Base-by-base conservation (phyloP, 164 flowering plant genomes). In the Pachysandra terminalis region DNA sequence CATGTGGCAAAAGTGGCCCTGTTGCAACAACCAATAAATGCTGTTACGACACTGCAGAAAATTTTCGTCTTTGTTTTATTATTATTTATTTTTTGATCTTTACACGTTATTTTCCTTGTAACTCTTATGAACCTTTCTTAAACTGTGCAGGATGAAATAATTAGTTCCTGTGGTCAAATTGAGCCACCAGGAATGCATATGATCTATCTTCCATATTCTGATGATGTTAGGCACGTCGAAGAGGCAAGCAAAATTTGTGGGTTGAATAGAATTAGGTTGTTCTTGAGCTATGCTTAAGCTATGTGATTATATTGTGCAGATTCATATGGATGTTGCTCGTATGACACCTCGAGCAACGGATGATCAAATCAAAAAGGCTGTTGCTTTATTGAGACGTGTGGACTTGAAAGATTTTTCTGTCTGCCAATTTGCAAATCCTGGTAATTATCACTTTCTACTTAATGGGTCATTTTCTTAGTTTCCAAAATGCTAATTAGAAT, bases 151-250 rank as follows among this genome's bases (percentile, higher is more conserved):
- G 97, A 95, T 54, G 99, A 95, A 78, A 81, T 89, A 56, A 65
- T 74, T 53, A 79, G 45, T 59, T 61, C 79, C 25, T 77, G 91
- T 68, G 97, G 92, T 77, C 99, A 95, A 81, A 68, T 95, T 81
- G 99, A 95, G 86, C 98, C 99, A 60, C 97, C 98, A 9, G 99
- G 99, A 70, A 88, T 95, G 99, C 90, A 95, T 73, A 92, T 95
- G 99, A 90, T 95, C 63, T 81, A 88, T 75, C 98, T 95, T 76
- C 98, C 99, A 56, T 95, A 87, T 75, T 82, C 90, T 69, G 96
- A 95, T 71, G 99, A 95, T 65, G 84, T 95, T 66, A 82, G 99
- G 77, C 78, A 79, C 35, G 52, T 79, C 68, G 99, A 95, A 81
- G 99, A 89, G 99, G 99, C 74, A 84, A 74, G 84, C 9, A 12